Evolutionary conservation across 345 rosid genomes (phyloP), one percentile per base, ranked within the genome.

Genomic region (Geranium rotundifolium): DNA sequence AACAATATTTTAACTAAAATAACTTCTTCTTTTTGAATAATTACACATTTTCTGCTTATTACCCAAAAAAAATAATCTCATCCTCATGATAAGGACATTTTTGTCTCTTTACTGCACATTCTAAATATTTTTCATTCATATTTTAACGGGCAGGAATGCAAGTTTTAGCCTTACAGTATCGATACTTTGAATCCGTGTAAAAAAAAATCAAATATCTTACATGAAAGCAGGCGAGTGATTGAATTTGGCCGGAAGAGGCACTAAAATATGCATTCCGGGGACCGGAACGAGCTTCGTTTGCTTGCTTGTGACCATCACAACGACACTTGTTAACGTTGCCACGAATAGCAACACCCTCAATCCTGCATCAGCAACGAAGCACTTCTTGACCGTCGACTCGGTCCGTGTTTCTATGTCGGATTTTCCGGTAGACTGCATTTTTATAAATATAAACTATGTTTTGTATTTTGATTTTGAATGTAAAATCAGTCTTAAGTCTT

Each of bases 291-390:
- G 7, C 54, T 57, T n/a, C 1, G 77, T 71, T 70, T 80, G 75
- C 52, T 67, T 72, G 68, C 81, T 67, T 4, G 72, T 72, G 54
- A 68, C 65, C 71, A 74, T 59, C n/a, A 77, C 41, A 16, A 74
- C 52, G 14, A 80, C 17, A 14, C 73, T 60, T 13, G 69, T 55
- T 27, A 80, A 2, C 8, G 77, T 52, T 3, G 69, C 64, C 16
- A 73, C 84, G 39, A 80, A 74, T 54, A 80, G 16, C 18, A 80
- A 29, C n/a, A 58, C 66, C 73, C 81, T 72, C 29, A 80, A 75
- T 19, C 16, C 73, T 10, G 68, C 75, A 18, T 74, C 73, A 15
- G 30, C 59, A 0, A 52, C 61, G 6, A 57, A 57, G 19, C 16
- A 56, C 15, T 57, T 56, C 0, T 17, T 54, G 4, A 16, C 17